Base-by-base conservation (phyloP, 495 filamentous ascomycete genomes). In the Lepraria neglecta region DNA sequence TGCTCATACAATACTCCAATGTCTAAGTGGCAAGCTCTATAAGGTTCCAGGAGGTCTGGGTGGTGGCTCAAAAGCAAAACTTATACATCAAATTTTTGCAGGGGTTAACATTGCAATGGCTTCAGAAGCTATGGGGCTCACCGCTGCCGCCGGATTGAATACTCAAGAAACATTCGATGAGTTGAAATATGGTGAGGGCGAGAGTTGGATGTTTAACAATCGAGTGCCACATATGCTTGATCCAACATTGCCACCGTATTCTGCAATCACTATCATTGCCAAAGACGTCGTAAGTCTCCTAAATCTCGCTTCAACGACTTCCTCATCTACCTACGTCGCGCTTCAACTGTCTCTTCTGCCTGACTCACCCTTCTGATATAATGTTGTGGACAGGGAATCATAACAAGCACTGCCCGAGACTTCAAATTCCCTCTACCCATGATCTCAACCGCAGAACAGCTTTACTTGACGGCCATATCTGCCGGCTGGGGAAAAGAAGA, bases 191-290 rank as follows among this genome's bases (percentile, higher is more conserved):
- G 81, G 82, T 0, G 80, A 84, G n/a, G 83, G 78, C 38, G 83
- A 80, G 75, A 86, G 83, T 64, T 94, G 87, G 86, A 91, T 92
- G 87, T 89, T 90, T 74, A 85, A 86, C 69, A 86, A 94, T 71
- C 80, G 89, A 15, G 77, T 82, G 5, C 81, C 84, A 56, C 78
- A 85, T 56, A 88, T 91, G 79, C 64, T 92, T 61, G 82, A 83
- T 6, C 74, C 87, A 9, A 84, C 84, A 33, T 73, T 71, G 24
- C 38, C 43, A 27, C 52, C 45, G 48, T 65, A 65, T 50, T 87
- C 84, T 68, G 88, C 89, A 3, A 69, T 90, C 65, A 82, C 78
- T 31, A 92, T 92, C 68, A 92, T 94, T 60, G 67, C 87, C 31
- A 94, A 94, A 74, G 89, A 94, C 74, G 84, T 85, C 31, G 30